Evolutionary conservation across 2,329 filamentous ascomycete species (phyloP), one percentile per base, ranked within the genome.

Genomic region (Clonostachys rhizophaga): DNA sequence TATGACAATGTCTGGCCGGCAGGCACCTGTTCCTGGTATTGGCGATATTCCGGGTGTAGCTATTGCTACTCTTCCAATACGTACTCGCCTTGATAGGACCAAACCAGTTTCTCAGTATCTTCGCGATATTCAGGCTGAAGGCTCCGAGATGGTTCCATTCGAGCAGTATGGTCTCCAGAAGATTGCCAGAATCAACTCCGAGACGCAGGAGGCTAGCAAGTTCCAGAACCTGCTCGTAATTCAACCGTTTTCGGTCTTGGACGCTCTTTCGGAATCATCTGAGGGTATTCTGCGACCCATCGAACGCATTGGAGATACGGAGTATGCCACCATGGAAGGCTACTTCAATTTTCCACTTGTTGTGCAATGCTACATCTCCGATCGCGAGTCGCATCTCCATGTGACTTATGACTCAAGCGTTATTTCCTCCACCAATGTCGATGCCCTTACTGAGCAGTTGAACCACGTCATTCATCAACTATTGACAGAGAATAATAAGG

Each of bases 141-240:
- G 50, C 12, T 46, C 48, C 17, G 49, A 53, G 8, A 55, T 58
- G 51, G 45, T 58, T 10, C 43, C 51, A 0, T 54, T 48, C 34
- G 50, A 59, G 42, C 55, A 58, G 14, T 50, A 41, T 8, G 58
- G 58, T n/a, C 47, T 61, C 13, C 58, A 58, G 33, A 52, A 55
- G 18, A 58, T 60, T 11, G 40, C 48, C 7, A 51, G 50, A 36
- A 24, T 58, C 7, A 51, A 41, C 20, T 14, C 48, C 11, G 50
- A 45, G 14, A 49, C 51, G 10, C 46, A 47, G 30, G 48, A 49
- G 13, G 53, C 53, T 8, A 52, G 51, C 30, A 49, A 57, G 13
- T 57, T 58, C 40, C 41, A 47, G 18, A 57, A 48, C 10, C 47
- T 55, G 20, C 41, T 59, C 8, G 55, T 58, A 6, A 46, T 52